Evolutionary conservation across 345 rosid genomes (phyloP), one percentile per base, ranked within the genome.

Genomic region (Sisymbrium altissimum): DNA sequence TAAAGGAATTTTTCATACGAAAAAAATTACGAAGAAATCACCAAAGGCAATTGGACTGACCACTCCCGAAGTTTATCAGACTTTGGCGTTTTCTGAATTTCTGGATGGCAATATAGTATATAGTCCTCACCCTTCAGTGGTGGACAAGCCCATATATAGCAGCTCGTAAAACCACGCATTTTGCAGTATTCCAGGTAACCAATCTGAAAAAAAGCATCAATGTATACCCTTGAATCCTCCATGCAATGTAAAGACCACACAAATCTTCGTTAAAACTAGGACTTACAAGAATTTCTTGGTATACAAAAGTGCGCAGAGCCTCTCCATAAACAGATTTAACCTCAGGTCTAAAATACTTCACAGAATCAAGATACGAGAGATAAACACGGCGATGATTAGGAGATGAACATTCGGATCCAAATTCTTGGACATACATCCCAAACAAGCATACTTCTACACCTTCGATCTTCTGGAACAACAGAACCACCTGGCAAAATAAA

Each of bases 111-210:
- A 77, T 96, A 92, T 53, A 96, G 71, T 65, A 96, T 96, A 83
- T 96, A 92, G 78, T 96, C 99, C 86, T 96, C 99, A 15, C 99
- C 99, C 86, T 96, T 96, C 50, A 96, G 73, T 4, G 99, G 99
- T 59, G 99, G 99, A 83, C 99, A 96, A 52, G 98, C 99, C 99
- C 99, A 96, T 70, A 96, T 92, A 72, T 96, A 96, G 83, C 99
- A 96, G 85, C 98, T 96, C 7, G 98, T 90, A 82, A 96, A 96
- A 67, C 99, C 99, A 69, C 99, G 89, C 66, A 84, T 79, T 87
- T 92, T 96, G 87, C 99, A 92, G 77, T 90, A 90, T 70, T 96
- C 99, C 75, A 96, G 98, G 83, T 96, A 96, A 27, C 99, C 98
- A 79, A 89, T 96, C 99, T 96, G 83, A 75, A 83, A 64, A 78